Conservation (phyloP, 768 basidiomycete species). For the Xerocomus brunneocitrinus region DNA sequence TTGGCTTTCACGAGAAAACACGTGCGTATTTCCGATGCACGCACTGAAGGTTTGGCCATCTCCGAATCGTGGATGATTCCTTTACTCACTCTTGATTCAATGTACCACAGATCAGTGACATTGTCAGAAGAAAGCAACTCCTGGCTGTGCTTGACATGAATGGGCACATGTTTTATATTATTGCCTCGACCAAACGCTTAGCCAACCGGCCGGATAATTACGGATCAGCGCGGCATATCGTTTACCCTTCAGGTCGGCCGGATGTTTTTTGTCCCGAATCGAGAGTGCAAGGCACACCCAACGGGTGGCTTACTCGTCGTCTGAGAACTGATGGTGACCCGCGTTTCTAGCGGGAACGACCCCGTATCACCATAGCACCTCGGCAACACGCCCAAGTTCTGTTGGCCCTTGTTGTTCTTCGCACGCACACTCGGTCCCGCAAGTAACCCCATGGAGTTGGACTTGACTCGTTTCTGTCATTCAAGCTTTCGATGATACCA, state of each 20-base stretch:
- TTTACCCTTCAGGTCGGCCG: background rate
- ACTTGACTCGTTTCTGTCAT: too few relatives aligned
- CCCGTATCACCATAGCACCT: background rate
- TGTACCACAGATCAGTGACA: background rate
- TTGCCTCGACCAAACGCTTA: background rate
- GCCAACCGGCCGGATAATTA: background rate
- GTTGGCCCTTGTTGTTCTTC: background rate
- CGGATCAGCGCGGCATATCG: background rate
- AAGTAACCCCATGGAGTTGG: background rate
- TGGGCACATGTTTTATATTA: background rate
- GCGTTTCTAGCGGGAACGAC: background rate
- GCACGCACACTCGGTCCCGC: conserved; percentile 1
- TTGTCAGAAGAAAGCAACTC: too few relatives aligned
- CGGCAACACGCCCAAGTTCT: background rate
- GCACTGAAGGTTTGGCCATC: background rate
- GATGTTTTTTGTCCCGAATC: background rate
- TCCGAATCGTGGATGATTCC: background rate
- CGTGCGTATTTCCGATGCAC: background rate
- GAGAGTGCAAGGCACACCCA: background rate
- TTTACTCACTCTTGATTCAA: background rate
- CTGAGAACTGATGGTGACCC: background rate
- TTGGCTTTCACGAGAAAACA: background rate
- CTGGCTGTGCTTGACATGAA: background rate
- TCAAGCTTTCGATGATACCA: background rate
- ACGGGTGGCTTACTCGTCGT: background rate